Evolutionary conservation across 2,329 filamentous ascomycete species (phyloP).

Genomic region (Alternaria conjuncta): DNA sequence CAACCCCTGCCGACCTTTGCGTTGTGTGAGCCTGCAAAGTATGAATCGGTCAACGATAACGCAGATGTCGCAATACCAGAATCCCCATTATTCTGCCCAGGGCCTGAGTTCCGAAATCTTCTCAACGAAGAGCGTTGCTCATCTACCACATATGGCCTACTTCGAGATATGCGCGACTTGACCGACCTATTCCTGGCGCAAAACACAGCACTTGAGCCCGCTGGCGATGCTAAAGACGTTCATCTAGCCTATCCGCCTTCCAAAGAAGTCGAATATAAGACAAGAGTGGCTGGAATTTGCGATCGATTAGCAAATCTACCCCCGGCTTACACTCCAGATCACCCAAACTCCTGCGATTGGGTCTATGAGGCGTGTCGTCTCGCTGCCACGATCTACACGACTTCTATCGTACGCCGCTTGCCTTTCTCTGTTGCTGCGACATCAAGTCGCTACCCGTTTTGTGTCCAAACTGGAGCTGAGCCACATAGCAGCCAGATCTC

Average conservation of each 20-base stretch:
- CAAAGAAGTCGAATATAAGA: slow-evolving; percentile 17
- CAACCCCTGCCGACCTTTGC: slow-evolving; percentile 24
- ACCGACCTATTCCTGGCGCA: slow-evolving; percentile 36
- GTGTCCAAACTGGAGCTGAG: slow-evolving; percentile 5
- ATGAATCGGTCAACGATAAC: background rate
- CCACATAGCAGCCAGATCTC: background rate
- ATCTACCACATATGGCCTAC: slow-evolving; percentile 25
- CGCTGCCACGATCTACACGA: slow-evolving; percentile 41
- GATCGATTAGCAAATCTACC: slow-evolving; percentile 25
- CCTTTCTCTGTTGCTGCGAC: slow-evolving; percentile 40
- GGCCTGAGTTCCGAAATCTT: slow-evolving; percentile 27
- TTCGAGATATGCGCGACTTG: slow-evolving; percentile 42
- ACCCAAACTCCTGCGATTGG: slow-evolving; percentile 33
- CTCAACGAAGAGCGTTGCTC: slow-evolving; percentile 30
- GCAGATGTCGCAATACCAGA: slow-evolving; percentile 30
- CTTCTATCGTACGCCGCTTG: slow-evolving; percentile 33
- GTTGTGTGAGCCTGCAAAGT: slow-evolving; percentile 14
- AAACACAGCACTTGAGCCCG: background rate
- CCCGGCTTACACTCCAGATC: slow-evolving; percentile 29
- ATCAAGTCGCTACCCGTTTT: slow-evolving; percentile 17
- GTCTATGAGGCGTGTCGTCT: slow-evolving; percentile 46
- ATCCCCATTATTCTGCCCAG: slow-evolving; percentile 44
- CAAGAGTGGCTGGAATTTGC: slow-evolving; percentile 19
- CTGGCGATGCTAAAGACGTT: slow-evolving; percentile 6
- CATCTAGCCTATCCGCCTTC: slow-evolving; percentile 1